phyloP scores from a whole-genome alignment of 768 basidiomycete species.

The Calocera cornea region DNA sequence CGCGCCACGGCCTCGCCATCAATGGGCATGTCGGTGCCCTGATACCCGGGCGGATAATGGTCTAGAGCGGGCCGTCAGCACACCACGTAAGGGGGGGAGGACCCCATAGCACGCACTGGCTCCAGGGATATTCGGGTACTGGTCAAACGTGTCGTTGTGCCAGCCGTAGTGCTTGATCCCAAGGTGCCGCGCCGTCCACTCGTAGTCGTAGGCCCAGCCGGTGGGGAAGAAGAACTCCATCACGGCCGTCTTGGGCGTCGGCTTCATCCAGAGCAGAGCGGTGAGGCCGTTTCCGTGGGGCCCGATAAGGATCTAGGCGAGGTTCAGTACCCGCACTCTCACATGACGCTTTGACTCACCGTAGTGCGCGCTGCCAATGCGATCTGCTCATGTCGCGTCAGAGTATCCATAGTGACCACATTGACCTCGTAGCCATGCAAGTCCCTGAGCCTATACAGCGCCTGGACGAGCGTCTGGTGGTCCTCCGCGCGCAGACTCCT shows the following conservation, averaged over 20 bases:
- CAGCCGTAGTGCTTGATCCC: conserved; percentile 48
- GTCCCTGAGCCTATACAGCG: conserved; percentile 39
- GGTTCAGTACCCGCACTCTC: neutral
- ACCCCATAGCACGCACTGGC: conserved; percentile 14
- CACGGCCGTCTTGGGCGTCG: conserved; percentile 41
- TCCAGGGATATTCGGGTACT: conserved; percentile 16
- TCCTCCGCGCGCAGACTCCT: conserved; percentile 42
- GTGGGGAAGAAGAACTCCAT: conserved; percentile 65
- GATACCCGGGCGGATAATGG: conserved; percentile 22
- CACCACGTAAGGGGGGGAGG: too few species aligned
- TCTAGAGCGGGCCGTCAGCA: too few species aligned
- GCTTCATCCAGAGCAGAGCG: conserved; percentile 58
- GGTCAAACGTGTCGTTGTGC: conserved; percentile 27
- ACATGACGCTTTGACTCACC: conserved; percentile 30
- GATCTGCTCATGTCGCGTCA: conserved; percentile 49
- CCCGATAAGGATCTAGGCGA: conserved; percentile 44
- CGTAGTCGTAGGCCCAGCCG: conserved; percentile 50
- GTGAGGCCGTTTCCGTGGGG: conserved; percentile 47
- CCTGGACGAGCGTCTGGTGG: conserved; percentile 48
- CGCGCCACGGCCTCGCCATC: conserved; percentile 32
- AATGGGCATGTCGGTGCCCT: conserved; percentile 24
- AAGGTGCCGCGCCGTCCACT: conserved; percentile 40
- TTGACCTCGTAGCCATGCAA: conserved; percentile 42
- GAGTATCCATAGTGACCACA: conserved; percentile 37
- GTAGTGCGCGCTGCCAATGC: conserved; percentile 52